Conservation (phyloP, 202 grass and related monocot genomes). For the Bolboschoenoplectus hybrid region DNA sequence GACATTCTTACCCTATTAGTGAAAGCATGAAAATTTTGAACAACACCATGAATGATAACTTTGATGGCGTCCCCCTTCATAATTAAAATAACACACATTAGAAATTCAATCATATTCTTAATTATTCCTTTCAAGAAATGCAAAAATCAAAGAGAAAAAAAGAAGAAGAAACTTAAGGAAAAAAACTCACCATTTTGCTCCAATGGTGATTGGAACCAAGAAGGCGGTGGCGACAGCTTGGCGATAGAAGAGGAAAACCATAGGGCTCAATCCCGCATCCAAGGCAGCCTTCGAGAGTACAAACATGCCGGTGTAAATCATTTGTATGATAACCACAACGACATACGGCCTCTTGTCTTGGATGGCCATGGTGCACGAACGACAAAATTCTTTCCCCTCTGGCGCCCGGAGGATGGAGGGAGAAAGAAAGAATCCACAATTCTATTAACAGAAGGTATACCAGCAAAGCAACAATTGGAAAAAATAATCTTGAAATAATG, state of each 20-base stretch:
- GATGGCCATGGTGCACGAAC: not conserved
- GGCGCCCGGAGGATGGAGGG: not conserved
- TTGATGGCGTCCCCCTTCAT: slow-evolving; percentile 34
- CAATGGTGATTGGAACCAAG: slow-evolving; percentile 9
- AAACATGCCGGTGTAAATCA: slow-evolving; percentile 47
- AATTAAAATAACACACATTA: not conserved
- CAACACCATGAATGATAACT: slow-evolving; percentile 40
- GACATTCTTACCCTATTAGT: slow-evolving; percentile 40
- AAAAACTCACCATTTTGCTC: slow-evolving; percentile 39
- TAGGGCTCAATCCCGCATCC: slow-evolving; percentile 44
- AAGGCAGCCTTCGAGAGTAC: slow-evolving; percentile 49
- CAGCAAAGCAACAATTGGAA: not conserved
- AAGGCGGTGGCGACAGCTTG: slow-evolving; percentile 34
- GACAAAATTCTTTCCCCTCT: not conserved
- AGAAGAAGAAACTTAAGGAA: not conserved
- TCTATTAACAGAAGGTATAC: not conserved
- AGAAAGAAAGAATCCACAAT: not conserved
- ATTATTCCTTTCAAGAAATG: not conserved
- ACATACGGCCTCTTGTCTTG: slow-evolving; percentile 44
- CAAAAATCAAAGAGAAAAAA: not conserved
- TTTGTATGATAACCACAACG: slow-evolving; percentile 44
- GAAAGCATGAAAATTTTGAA: slow-evolving; percentile 52
- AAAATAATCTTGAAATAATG: not conserved
- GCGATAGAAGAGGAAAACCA: slow-evolving; percentile 55
- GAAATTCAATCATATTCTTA: not conserved